Evolutionary conservation across 352 stramenopile genomes (phyloP), one percentile per base, ranked within the genome.

Genomic region (Pythium biforme): DNA sequence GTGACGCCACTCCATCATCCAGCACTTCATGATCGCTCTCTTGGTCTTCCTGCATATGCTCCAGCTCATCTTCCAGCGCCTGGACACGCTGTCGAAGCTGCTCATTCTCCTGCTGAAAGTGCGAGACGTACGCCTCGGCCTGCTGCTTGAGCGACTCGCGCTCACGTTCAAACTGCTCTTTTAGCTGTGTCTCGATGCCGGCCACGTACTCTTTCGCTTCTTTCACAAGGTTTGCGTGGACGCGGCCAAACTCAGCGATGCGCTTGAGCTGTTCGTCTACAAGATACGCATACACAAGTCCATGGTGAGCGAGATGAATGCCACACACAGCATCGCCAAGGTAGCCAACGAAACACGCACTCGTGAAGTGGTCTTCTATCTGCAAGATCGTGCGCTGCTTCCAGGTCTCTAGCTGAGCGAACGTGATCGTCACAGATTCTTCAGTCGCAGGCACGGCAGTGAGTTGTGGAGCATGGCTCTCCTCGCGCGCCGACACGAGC

Each of bases 211-310:
- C 67, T 50, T 81, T 88, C 4, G 83, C 80, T 59, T 92, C 80
- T 23, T 83, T 75, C 33, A 90, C 56, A 11, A 92, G 65, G 41
- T 68, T 88, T 4, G 77, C 79, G 62, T 89, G 80, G 15, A 88
- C 80, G 31, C 83, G 79, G 27, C 83, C 83, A 57, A 92, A 92
- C 57, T 92, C 83, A 1, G 78, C 75, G 55, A 92, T 92, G 34
- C 83, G 76, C 67, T 90, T 92, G 20, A 92, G 63, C 62, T 92
- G 83, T 43, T 92, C 79, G 56, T 88, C 83, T 92, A 41, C 37
- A 37, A 37, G 31, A 37, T n/a, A 34, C 31, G 10, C 31, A 34
- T 34, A 34, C 31, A 34, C 31, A 34, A 34, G 5, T 34, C 10
- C 31, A 10, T 34, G 5, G 31, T 5, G 31, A 34, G 31, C 10